Evolutionary conservation across 495 filamentous ascomycete genomes (phyloP), one percentile per base, ranked within the genome.

Genomic region (Haplographium delicatum): DNA sequence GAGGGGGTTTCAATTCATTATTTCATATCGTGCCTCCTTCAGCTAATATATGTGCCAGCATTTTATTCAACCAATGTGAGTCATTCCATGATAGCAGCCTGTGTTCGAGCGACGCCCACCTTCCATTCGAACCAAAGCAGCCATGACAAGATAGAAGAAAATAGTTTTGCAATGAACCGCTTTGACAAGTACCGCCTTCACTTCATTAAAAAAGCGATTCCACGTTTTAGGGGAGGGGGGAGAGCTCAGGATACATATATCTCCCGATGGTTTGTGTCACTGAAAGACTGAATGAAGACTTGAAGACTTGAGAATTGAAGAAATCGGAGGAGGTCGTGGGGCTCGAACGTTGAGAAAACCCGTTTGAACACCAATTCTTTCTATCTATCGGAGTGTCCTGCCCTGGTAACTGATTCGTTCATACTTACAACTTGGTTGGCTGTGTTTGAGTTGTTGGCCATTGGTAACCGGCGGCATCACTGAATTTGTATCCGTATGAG

Each of bases 401-500:
- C 20, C 38, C 34, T 28, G 39, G 34, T 11, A 49, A 35, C 50
- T 47, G 27, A 31, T 49, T 2, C 25, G 31, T 13, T 26, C n/a
- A 23, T 46, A 57, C 58, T 61, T 50, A 61, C 54, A 61, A 46
- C 54, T 61, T 61, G 44, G 57, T 61, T 25, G 58, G 58, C 23
- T 54, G 44, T 6, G 58, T 57, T 50, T 54, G 79, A 46, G 78
- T 86, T 56, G 80, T 80, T 18, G 87, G 86, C 91, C 91, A 96
- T 70, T 95, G 90, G 72, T 95, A 96, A 57, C 93, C 91, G 50
- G 90, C 85, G 41, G 91, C 86, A 62, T 98, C 93, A 65, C 89
- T 95, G 75, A 98, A 98, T 70, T 95, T 96, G 76, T 97, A 98
- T 35, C 94, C 94, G 64, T 93, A 99, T 10, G 89, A 95, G 9